A percentile compares a stretch with the other conserved stretches of the same genome.
Conservation (phyloP, 2,329 filamentous ascomycete species). For the Karstenula rhodostoma region DNA sequence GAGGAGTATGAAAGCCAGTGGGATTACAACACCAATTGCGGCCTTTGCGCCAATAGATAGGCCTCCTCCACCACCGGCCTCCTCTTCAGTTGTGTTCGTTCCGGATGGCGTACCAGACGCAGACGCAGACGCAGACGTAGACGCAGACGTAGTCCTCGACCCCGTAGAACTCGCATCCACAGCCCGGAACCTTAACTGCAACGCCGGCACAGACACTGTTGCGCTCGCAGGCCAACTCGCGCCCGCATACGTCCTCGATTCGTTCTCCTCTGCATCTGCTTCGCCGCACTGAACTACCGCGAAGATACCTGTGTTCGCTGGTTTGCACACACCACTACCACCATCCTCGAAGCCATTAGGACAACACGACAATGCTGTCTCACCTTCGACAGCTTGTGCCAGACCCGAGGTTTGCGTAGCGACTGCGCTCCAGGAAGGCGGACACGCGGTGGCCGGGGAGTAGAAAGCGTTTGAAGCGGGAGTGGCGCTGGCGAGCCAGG, state of each 20-base stretch:
- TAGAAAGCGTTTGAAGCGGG: slow-evolving; percentile 26
- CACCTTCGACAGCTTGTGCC: slow-evolving; percentile 28
- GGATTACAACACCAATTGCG: slow-evolving; percentile 88
- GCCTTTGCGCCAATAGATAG: slow-evolving; percentile 73
- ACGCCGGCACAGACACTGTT: slow-evolving; percentile 22
- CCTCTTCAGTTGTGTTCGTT: not conserved
- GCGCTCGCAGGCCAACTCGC: slow-evolving; percentile 23
- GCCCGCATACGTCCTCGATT: slow-evolving; percentile 20
- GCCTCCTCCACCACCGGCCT: slow-evolving; percentile 42
- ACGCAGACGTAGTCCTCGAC: slow-evolving; percentile 14
- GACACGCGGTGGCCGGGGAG: slow-evolving; percentile 35
- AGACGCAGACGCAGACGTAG: not conserved
- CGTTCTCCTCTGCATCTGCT: slow-evolving; percentile 33
- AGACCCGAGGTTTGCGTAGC: slow-evolving; percentile 26
- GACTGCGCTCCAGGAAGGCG: slow-evolving; percentile 28
- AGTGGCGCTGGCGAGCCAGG: slow-evolving; percentile 29
- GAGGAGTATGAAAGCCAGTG: slow-evolving; percentile 76
- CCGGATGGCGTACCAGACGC: not conserved
- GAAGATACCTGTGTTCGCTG: slow-evolving; percentile 19
- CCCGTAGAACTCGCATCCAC: slow-evolving; percentile 20
- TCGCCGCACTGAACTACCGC: slow-evolving; percentile 30
- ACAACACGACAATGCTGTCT: slow-evolving; percentile 35
- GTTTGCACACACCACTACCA: slow-evolving; percentile 22
- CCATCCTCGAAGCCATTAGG: slow-evolving; percentile 30
- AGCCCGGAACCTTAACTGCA: slow-evolving; percentile 27